Base-by-base conservation (phyloP, 331 rosid genomes). In the Dryas integrifolia region DNA sequence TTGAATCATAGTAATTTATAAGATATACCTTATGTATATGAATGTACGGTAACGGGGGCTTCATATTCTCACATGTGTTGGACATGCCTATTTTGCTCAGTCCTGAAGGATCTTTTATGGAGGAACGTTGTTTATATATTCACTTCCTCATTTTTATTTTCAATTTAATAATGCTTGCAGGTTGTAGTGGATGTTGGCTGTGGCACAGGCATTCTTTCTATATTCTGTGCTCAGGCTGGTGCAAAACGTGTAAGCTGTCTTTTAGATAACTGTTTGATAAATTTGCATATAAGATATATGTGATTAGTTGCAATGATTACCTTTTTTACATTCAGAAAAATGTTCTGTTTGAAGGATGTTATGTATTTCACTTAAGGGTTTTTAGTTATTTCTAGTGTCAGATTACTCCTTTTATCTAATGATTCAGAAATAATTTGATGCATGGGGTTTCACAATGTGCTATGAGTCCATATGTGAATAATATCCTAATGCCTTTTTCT, bases 111-210 rank as follows among this genome's bases (percentile, higher is more conserved):
- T 72, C 67, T 40, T 44, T 67, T 62, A 30, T 18, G 26, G 74
- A 38, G 35, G 53, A 35, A 6, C 13, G 6, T 50, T 24, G 35
- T 61, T 59, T 62, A 6, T 73, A 24, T 18, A 30, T 59, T 79
- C 46, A 52, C 16, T 72, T 46, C 41, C 43, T 70, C 7, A 72
- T 67, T 75, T 77, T 70, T 46, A 61, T 39, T 47, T 18, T 65
- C 75, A 53, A 63, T 43, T 58, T 69, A 72, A 63, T 67, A n/a
- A 41, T 86, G 56, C 67, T 72, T 83, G 56, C 85, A 91, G 98
- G 98, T 94, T 58, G 98, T 94, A 35, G 88, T 94, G 76, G 98
- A 94, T 66, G 98, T 94, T 73, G 98, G 98, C 64, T 94, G 98
- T 50, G 98, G 98, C 74, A 91, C 98, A 0, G 98, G 98, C 56